Evolutionary conservation across 2,329 filamentous ascomycete species (phyloP).

Genomic region (Aspergillus proliferans): DNA sequence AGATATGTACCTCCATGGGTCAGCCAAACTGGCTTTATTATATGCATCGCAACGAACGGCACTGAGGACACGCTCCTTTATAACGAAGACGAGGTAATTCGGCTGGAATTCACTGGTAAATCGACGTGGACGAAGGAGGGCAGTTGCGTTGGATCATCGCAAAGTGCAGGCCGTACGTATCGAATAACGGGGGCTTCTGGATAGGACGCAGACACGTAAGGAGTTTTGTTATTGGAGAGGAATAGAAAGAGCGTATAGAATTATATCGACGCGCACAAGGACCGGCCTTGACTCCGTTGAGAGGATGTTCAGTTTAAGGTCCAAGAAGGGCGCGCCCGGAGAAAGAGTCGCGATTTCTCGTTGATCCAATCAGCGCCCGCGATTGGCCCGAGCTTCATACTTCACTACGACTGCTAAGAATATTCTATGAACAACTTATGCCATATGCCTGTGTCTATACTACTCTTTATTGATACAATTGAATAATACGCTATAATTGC

Average conservation of each 20-base stretch:
- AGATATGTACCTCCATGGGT: conserved; percentile 68
- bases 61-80: neutral
- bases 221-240: neutral
- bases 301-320: neutral
- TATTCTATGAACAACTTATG: no score
- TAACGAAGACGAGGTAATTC: conserved; percentile 1
- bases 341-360: conserved; percentile 35
- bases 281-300: neutral
- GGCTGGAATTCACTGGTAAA: conserved; percentile 10
- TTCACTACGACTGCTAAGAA: neutral
- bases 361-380: conserved; percentile 1
- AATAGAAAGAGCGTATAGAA: neutral
- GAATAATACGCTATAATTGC: no score
- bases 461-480: no score
- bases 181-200: neutral
- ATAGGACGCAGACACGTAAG: neutral
- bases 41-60: conserved; percentile 54
- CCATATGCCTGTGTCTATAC: no score
- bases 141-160: conserved; percentile 23
- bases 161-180: conserved; percentile 11
- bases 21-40: conserved; percentile 94
- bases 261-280: neutral
- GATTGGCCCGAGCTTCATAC: conserved; percentile 30
- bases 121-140: conserved; percentile 16
- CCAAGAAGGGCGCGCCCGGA: conserved; percentile 14